Base-by-base conservation (phyloP, 2,329 filamentous ascomycete species). In the Chaetomium strumarium region DNA sequence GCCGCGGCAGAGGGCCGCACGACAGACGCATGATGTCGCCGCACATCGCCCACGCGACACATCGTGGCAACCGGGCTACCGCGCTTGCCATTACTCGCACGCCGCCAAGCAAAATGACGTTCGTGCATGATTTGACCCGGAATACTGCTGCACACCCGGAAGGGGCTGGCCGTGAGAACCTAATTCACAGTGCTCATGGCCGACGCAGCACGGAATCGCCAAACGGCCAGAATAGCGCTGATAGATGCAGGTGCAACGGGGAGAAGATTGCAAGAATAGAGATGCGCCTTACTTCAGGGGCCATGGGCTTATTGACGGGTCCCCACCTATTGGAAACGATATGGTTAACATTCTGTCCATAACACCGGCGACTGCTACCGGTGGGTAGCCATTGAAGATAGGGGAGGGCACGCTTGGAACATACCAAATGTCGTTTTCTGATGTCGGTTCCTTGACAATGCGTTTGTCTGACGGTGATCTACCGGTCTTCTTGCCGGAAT, bases 261-360 rank as follows among this genome's bases (percentile, higher is more conserved):
- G 24, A 10, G 33, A 46, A 42, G 19, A n/a, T 52, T 50, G 51
- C 44, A 53, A 49, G 51, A 57, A 53, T 58, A 19, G 36, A 24
- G 33, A 16, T 11, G 14, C 46, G 43, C 76, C 88, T 84, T 86
- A 97, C 93, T 72, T 97, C 91, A 65, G 90, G 83, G 63, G 83
- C 85, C 93, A 99, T 99, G 69, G 92, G 88, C 83, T 97, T 97
- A 81, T 99, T 99, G 63, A 99, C 93, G 52, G 93, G 92, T 67
- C 93, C 93, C 93, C 93, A 97, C 75, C 75, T 78, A 55, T 46
- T 33, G 14, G 3, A 24, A 50, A 20, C 10, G 19, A 31, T 53
- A 11, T 37, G n/a, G 52, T 60, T 30, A 59, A 53, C 41, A 50
- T 20, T 17, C 10, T 34, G 29, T 49, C 30, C 31, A 45, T 13